Evolutionary conservation across 2,329 filamentous ascomycete species (phyloP), one percentile per base, ranked within the genome.

Genomic region (Aspergillus sp.): DNA sequence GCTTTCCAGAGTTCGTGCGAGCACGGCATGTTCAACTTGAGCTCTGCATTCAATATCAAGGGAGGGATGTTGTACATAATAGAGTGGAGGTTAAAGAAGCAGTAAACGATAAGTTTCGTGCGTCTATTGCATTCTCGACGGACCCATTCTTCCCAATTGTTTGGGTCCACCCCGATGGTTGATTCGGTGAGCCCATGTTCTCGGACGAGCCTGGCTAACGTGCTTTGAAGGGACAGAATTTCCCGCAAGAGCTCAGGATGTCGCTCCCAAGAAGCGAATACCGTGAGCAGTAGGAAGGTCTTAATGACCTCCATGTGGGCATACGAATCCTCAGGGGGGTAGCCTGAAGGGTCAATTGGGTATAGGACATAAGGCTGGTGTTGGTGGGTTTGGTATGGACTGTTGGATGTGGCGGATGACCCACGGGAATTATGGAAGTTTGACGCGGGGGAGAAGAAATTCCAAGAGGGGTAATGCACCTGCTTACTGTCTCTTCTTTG

Each of bases 11-110:
- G 78, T 23, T 81, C 79, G 35, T 80, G 79, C 46, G 77, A 80
- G 59, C 79, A 82, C 0, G 84, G 84, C 62, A 87, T 78, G 51
- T 78, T 78, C 61, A 85, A 68, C 52, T 79, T 79, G 51, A 86
- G 67, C 67, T 86, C 82, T 33, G 77, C 76, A 64, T 82, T 85
- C 52, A 84, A 66, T 25, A 87, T 79, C 44, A 84, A 73, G 0
- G 84, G 84, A 27, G 84, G 82, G 14, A 85, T 82, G 67, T 86
- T 83, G 73, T 85, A 87, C 64, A 84, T 84, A 54, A 87, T 84
- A 35, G 81, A 84, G 60, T 86, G 84, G 2, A 87, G 75, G 64
- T 86, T 85, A 58, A 84, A 83, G 63, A 86, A 79, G 68, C 82
- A 79, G 68, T 84, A 81, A 58, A 84, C 80, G 58, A 84, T 81